A percentile compares a stretch with the other conserved stretches of the same genome.
Conservation (phyloP, 305 asterid species). For the Andrographis paniculata region DNA sequence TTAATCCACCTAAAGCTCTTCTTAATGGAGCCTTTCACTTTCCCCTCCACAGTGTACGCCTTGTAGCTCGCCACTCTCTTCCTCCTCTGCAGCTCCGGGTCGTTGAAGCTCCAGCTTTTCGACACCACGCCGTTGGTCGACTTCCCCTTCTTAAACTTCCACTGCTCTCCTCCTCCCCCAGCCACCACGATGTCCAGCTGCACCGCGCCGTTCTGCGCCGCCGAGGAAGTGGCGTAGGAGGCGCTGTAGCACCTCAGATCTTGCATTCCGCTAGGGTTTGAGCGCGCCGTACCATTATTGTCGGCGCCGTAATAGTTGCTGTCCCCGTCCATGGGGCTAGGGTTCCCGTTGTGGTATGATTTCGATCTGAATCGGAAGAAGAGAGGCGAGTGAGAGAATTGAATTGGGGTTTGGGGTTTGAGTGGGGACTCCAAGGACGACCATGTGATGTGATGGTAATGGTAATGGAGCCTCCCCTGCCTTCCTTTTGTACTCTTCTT, state of each 20-base stretch:
- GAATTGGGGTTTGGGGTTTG: constrained; percentile 4
- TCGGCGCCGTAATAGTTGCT: constrained; percentile 11
- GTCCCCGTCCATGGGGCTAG: constrained; percentile 16
- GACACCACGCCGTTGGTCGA: constrained; percentile 36
- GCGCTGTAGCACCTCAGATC: constrained; percentile 77
- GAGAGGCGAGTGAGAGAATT: neutral
- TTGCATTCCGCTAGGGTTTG: constrained; percentile 49
- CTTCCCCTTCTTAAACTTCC: constrained; percentile 66
- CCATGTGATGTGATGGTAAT: no score
- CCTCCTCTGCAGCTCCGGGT: constrained; percentile 89
- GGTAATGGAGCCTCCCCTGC: no score
- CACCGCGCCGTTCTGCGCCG: constrained; percentile 21
- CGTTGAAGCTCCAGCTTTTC: constrained; percentile 53
- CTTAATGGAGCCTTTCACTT: constrained; percentile 71
- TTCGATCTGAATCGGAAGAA: constrained; percentile 61
- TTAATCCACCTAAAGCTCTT: constrained; percentile 75
- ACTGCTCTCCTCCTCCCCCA: constrained; percentile 26
- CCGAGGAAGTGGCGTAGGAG: constrained; percentile 47
- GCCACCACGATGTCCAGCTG: constrained; percentile 33
- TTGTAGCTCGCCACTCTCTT: constrained; percentile 82
- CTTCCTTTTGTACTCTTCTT: no score
- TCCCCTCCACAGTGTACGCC: constrained; percentile 70
- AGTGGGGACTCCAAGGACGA: neutral
- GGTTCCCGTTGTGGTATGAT: constrained; percentile 31
- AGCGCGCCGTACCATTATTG: constrained; percentile 2